Evolutionary conservation across 1,284 basidiomycete species (phyloP), one percentile per base, ranked within the genome.

Genomic region (Ceratobasidium sp.): DNA sequence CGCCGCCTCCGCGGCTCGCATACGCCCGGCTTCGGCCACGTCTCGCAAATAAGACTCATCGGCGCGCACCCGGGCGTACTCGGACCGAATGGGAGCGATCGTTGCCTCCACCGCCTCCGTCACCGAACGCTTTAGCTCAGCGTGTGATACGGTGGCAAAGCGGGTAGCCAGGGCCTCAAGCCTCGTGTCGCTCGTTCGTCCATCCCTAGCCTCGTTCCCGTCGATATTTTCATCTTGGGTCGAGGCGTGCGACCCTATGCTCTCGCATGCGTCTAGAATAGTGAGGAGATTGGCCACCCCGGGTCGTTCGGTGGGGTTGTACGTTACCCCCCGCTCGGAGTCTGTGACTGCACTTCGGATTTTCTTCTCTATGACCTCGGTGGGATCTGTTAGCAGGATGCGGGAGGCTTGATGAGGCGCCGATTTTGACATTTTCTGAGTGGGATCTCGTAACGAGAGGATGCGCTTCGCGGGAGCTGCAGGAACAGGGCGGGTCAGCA

Each of bases 361-460:
- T 81, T 98, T 98, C 23, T 84, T 79, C 47, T 80, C 80, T 44
- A 98, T 93, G 77, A 88, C 81, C 1, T 83, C 78, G 0, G 87
- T 80, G 0, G 87, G 82, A 79, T 98, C 96, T 23, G 94, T 97
- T 47, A 98, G 85, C 71, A 95, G 83, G 76, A 98, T 95, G 30
- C 95, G 91, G 0, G 95, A 96, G n/a, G 87, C 83, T 0, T 87
- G 77, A 78, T 94, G 89, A 0, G 91, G 91, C 0, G 93, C 87
- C 0, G 96, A 98, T 81, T 98, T 98, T 49, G 95, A 98, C 96
- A 98, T 98, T 81, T 98, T 98, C 11, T 90, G 87, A 0, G 85
- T 83, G 0, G 96, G 94, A 79, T 97, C 92, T 72, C 89, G 90
- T 16, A 98, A 87, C 2, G 94, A 96, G 8, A 97, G 87, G 18